Base-by-base conservation (phyloP, 805 yeast species). In the Myxozyma neotropica region DNA sequence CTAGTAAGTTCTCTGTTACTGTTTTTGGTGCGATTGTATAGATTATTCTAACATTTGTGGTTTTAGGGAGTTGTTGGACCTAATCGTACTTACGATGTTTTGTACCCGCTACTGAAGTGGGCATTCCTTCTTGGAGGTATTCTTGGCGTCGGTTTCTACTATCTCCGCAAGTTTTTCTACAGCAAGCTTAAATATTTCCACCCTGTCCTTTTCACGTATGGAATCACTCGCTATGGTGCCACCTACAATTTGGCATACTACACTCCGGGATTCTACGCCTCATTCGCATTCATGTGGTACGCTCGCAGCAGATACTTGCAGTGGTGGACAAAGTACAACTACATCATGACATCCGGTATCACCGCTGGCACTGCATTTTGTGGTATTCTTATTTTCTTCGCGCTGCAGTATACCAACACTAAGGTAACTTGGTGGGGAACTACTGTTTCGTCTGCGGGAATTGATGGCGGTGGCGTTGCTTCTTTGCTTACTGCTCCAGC, bases 251-350 rank as follows among this genome's bases (percentile, higher is more conserved):
- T 60, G 48, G 58, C 64, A 13, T 60, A 60, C 69, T 78, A 77
- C 65, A 70, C 78, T 44, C 70, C 78, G 4, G 79, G 77, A 71
- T 77, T 77, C 68, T 59, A 67, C 51, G 42, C 57, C 40, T 86
- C 88, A 3, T 78, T 78, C 63, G 55, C 78, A 5, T 86, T 85
- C 75, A 83, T 83, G 74, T 83, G 78, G 72, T 77, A 77, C 66
- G 72, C 86, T 55, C 84, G 83, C 61, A 77, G 81, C 50, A 76
- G 77, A 61, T 84, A 82, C 74, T 75, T 80, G 53, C 74, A 77
- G 47, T 87, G 91, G 91, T 86, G 91, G 91, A 83, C 85, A 29
- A 86, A 85, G 72, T 86, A 86, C 71, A 85, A 85, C 71, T 85
- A 83, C 70, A 80, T 84, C 4, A 73, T 87, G 50, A 80, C 88